Base-by-base conservation (phyloP, 371 early-diverging fungal species). In the Coemansia sp. region DNA sequence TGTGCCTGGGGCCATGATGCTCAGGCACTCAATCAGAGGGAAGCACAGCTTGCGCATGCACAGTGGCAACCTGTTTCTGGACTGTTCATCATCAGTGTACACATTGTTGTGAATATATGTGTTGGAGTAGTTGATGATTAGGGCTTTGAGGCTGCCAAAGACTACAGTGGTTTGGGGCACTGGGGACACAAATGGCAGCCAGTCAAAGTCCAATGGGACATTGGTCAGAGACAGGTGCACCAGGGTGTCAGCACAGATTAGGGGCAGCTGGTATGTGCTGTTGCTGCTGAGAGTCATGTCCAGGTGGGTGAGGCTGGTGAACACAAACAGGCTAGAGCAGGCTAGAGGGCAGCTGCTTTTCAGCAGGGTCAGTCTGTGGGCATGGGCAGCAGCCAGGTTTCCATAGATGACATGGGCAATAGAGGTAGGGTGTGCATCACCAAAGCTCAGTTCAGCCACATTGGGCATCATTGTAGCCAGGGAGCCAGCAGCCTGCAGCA, bases 31-130 rank as follows among this genome's bases (percentile, higher is more conserved):
- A 8, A 53, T 34, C 36, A 36, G n/a, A 0, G 53, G 53, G 36
- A 53, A 53, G 36, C 34, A 32, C n/a, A 53, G 36, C 36, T n/a
- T 53, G 36, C 38, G 26, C 53, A 32, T 45, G 47, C 47, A 45
- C 20, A 20, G 20, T 20, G 20, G 20, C 20, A 20, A 20, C 20
- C 20, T 36, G 38, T 36, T 36, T 4, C 8, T 36, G 38, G 38
- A 6, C 38, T 36, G 38, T 36, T 36, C 6, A 8, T 36, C 8
- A 36, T 1, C 4, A 6, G 8, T 36, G 4, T 36, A 6, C 6
- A 4, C 38, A 4, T 6, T 36, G 8, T 48, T 30, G 11, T 4
- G 4, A 36, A 3, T 35, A n/a, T 38, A 20, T 9, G 8, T 13
- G 2, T 36, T 35, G 3, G 32, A 14, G 38, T 53, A 53, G 36